Base-by-base conservation (phyloP, 2,329 filamentous ascomycete genomes). In the Penicillium sp. region DNA sequence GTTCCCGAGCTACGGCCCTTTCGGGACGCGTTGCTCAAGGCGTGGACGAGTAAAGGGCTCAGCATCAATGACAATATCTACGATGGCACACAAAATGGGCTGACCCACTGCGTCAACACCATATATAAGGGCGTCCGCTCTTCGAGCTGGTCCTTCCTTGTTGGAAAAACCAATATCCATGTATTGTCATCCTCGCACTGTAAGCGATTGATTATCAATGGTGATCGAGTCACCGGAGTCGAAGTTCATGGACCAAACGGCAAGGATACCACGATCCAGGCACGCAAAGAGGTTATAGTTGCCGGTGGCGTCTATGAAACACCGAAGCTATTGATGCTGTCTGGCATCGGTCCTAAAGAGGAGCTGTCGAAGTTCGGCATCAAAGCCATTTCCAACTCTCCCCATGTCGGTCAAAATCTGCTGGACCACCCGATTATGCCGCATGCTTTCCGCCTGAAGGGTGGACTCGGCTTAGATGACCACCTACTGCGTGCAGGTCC, bases 101-200 rank as follows among this genome's bases (percentile, higher is more conserved):
- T 87, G 52, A 77, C 74, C 44, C 77, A 83, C 43, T 80, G 79
- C 59, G 73, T 82, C 53, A 79, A 83, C 66, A 79, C 78, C 37
- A 85, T 86, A 64, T 84, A 87, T 71, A 75, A 82, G 13, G 83
- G 84, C 10, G 71, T 74, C 53, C 78, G 84, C 16, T 82, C 79
- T 2, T 78, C 75, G 4, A 81, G 78, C 61, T 82, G 75, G 60
- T 67, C 81, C 1, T 84, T 78, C 59, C 67, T 87, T 24, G 73
- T 78, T 53, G 75, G 76, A 49, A 84, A 86, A 71, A 71, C 75
- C 82, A 65, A 83, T 77, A 0, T 84, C 81, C 16, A 79, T 80
- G 74, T 86, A 35, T 64, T 86, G 3, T 65, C 77, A 0, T 65
- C 74, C 3, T 76, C 76, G 0, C 71, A 80, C 52, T 81, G 82